Conservation (phyloP, 1,284 basidiomycete genomes). For the Heterobasidion annosum region DNA sequence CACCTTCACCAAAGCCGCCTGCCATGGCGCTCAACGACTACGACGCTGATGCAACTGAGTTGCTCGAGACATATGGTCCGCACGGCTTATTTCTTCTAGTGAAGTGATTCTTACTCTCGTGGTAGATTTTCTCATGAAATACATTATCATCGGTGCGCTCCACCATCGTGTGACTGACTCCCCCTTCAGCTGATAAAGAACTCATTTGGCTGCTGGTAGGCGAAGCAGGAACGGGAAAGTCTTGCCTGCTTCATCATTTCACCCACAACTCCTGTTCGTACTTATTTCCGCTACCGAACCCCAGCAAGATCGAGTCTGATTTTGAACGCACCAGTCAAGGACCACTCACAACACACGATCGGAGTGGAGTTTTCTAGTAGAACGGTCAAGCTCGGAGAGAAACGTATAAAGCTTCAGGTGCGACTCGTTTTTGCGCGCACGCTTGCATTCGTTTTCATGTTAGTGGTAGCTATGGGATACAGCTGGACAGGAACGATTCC, state of each 20-base stretch:
- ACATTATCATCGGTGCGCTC: constrained; percentile 83
- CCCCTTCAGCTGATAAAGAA: neutral
- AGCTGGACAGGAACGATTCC: constrained; percentile 92
- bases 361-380: constrained; percentile 93
- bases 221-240: constrained; percentile 95
- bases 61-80: constrained; percentile 88
- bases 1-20: constrained; percentile 5
- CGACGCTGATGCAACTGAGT: constrained; percentile 76
- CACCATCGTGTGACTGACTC: neutral
- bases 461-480: constrained; percentile 85
- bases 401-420: constrained; percentile 91
- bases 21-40: constrained; percentile 53
- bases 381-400: constrained; percentile 84
- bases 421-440: constrained; percentile 13
- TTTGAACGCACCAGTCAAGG: constrained; percentile 63
- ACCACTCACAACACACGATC: constrained; percentile 95
- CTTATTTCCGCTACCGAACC: constrained; percentile 2
- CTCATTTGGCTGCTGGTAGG: constrained; percentile 35
- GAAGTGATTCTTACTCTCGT: neutral
- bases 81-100: constrained; percentile 1
- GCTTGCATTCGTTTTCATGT: neutral
- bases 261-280: constrained; percentile 87
- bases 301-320: constrained; percentile 2
- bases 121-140: constrained; percentile 94
- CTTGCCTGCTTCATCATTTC: constrained; percentile 92